Percentiles rank a stretch among this genome's conserved stretches.
Conservation (phyloP, 495 filamentous ascomycete species). For the Lasiosphaeria hispida region DNA sequence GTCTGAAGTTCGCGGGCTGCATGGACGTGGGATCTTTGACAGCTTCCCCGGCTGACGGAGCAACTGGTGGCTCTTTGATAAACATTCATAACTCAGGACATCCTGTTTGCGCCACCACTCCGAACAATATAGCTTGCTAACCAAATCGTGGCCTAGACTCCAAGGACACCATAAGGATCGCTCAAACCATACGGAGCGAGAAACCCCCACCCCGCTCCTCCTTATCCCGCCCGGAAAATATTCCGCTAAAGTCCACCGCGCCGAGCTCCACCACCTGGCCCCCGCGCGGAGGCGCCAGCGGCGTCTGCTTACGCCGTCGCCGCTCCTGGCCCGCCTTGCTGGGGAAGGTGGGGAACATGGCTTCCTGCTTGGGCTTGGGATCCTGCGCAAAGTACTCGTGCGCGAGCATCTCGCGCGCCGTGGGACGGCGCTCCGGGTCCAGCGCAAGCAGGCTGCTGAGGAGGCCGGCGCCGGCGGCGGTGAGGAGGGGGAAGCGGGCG, state of each 20-base stretch:
- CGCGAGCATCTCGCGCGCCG: constrained; percentile 51
- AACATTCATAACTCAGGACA: too few relatives aligned
- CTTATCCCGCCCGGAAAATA: constrained; percentile 69
- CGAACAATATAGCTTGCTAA: too few relatives aligned
- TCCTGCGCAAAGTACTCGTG: constrained; percentile 90
- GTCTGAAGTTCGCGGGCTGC: background rate
- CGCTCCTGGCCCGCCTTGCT: constrained; percentile 93
- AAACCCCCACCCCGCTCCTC: constrained; percentile 81
- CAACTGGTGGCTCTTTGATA: too few relatives aligned
- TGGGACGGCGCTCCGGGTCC: constrained; percentile 69
- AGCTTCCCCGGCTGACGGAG: too few relatives aligned
- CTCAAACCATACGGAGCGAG: constrained; percentile 63
- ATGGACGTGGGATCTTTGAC: too few relatives aligned
- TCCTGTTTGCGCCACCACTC: too few relatives aligned
- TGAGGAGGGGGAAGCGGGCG: constrained; percentile 77
- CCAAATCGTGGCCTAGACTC: background rate
- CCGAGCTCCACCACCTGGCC: constrained; percentile 64
- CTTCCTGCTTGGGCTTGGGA: constrained; percentile 78
- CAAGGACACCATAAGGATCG: background rate
- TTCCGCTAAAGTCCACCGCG: constrained; percentile 74
- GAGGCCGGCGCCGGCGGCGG: constrained; percentile 67
- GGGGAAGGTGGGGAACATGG: constrained; percentile 90
- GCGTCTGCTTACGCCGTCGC: constrained; percentile 67
- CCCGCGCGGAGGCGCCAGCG: constrained; percentile 82
- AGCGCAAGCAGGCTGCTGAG: constrained; percentile 68